phyloP scores from a whole-genome alignment of 768 basidiomycete species.

The Stropharia rugosoannulata region DNA sequence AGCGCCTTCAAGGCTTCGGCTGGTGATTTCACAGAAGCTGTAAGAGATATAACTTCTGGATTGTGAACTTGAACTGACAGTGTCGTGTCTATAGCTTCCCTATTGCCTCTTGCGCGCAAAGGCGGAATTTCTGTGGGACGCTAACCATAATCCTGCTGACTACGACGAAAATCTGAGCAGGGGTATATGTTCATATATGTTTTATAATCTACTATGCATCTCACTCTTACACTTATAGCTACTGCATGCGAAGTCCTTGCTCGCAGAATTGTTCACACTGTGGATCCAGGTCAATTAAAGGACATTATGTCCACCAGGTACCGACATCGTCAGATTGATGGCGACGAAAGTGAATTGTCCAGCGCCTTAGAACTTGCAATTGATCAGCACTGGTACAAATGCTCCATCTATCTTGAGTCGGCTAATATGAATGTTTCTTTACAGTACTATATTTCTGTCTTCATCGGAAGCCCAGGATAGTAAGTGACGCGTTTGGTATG shows the following conservation, averaged over 20 bases:
- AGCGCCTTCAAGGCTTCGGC: slow-evolving; percentile 75
- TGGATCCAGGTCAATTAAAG: slow-evolving; percentile 61
- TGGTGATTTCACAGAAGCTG: slow-evolving; percentile 86
- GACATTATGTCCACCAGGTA: slow-evolving; percentile 79
- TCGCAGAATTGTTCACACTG: slow-evolving; percentile 71
- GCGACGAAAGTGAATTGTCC: slow-evolving; percentile 68
- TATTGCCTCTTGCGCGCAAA: slow-evolving; percentile 78
- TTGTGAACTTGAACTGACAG: neutral
- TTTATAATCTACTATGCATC: slow-evolving; percentile 3
- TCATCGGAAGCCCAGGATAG: slow-evolving; percentile 85
- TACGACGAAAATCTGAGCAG: slow-evolving; percentile 84
- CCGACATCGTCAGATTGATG: slow-evolving; percentile 69
- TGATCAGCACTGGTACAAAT: slow-evolving; percentile 77
- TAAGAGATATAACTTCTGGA: slow-evolving; percentile 32
- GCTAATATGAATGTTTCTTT: neutral
- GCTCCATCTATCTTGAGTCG: neutral
- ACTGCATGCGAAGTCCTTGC: slow-evolving; percentile 85
- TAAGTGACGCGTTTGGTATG: slow-evolving; percentile 24
- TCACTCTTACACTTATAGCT: slow-evolving; percentile 38
- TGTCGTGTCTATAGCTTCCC: slow-evolving; percentile 52
- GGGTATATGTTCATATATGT: slow-evolving; percentile 46
- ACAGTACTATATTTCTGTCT: slow-evolving; percentile 79
- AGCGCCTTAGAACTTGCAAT: slow-evolving; percentile 91
- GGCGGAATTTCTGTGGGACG: slow-evolving; percentile 80
- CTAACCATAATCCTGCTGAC: slow-evolving; percentile 78